A percentile compares a stretch with the other conserved stretches of the same genome.
These are phyloP conservation scores for Telopea speciosissima DNA, from an alignment of 177 flowering plant species.

Conservation along the genomic window DNA sequence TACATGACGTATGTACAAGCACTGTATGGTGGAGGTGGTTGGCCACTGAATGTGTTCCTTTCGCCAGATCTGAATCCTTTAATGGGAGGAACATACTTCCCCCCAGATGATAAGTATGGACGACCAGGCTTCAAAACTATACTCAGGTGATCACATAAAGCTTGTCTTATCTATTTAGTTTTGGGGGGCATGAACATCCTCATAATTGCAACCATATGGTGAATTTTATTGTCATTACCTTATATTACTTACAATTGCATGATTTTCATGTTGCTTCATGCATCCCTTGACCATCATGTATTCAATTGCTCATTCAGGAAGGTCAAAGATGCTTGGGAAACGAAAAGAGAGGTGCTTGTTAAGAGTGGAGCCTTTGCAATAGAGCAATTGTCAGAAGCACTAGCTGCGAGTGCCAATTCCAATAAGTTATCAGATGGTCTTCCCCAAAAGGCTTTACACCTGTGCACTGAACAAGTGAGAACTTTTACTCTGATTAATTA, in stretches of 20 bases:
- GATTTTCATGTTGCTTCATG: neutral
- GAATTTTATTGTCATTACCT: neutral
- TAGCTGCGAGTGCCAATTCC: slow-evolving; percentile 53
- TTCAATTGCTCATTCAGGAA: slow-evolving; percentile 37
- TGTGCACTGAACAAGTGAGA: slow-evolving; percentile 71
- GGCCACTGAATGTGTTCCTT: slow-evolving; percentile 87
- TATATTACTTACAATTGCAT: neutral
- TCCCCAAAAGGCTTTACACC: slow-evolving; percentile 40
- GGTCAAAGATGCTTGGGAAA: slow-evolving; percentile 91
- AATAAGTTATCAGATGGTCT: slow-evolving; percentile 48
- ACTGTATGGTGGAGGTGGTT: slow-evolving; percentile 91
- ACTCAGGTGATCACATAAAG: slow-evolving; percentile 48
- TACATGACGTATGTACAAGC: slow-evolving; percentile 99
- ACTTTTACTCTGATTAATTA: neutral
- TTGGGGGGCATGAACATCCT: slow-evolving; percentile 1
- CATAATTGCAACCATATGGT: neutral
- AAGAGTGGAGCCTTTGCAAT: slow-evolving; percentile 80
- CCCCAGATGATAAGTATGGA: slow-evolving; percentile 89
- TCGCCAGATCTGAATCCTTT: slow-evolving; percentile 92
- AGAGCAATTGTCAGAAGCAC: slow-evolving; percentile 79
- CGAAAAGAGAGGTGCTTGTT: slow-evolving; percentile 56
- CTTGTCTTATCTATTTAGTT: neutral
- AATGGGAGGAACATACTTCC: slow-evolving; percentile 98
- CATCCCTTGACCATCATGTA: neutral
- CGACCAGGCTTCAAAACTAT: slow-evolving; percentile 88